phyloP scores from a whole-genome alignment of 2,329 filamentous ascomycete genomes.

The Neoarthrinium moseri region DNA sequence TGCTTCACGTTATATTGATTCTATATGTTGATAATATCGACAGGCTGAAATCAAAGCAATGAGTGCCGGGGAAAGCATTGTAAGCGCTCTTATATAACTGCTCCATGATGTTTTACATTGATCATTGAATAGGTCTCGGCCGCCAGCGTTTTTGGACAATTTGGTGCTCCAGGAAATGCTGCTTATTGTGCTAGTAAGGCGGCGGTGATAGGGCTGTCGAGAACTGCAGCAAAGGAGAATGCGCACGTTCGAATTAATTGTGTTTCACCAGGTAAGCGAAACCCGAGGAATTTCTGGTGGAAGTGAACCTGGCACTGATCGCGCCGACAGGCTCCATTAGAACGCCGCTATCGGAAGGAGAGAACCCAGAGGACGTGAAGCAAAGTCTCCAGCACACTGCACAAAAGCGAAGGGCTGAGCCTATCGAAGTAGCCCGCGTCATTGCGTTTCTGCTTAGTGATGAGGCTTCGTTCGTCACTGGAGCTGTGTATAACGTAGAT shows the following conservation, averaged over 20 bases:
- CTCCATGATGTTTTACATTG: too few species aligned
- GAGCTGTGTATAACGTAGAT: slow-evolving; percentile 20
- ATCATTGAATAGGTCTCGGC: slow-evolving; percentile 8
- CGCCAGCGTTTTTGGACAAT: slow-evolving; percentile 10
- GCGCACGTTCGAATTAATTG: slow-evolving; percentile 28
- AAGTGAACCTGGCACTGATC: too few species aligned
- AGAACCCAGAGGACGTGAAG: slow-evolving; percentile 11
- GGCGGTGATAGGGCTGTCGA: slow-evolving; percentile 28
- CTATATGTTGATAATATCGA: not conserved
- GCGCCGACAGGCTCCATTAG: slow-evolving; percentile 27
- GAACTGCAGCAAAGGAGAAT: slow-evolving; percentile 28
- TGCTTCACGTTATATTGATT: slow-evolving; percentile 25
- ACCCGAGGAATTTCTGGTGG: too few species aligned
- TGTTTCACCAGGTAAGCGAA: slow-evolving; percentile 25
- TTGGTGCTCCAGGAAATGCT: slow-evolving; percentile 29
- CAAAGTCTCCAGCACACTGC: slow-evolving; percentile 15
- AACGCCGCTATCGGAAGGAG: slow-evolving; percentile 23
- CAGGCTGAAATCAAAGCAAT: slow-evolving; percentile 31
- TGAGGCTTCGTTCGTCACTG: slow-evolving; percentile 25
- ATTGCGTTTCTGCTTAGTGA: slow-evolving; percentile 34
- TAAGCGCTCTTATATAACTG: slow-evolving; percentile 30
- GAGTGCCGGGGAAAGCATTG: slow-evolving; percentile 39
- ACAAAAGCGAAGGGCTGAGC: slow-evolving; percentile 19
- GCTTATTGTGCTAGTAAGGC: slow-evolving; percentile 30
- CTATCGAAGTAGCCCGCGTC: slow-evolving; percentile 32